Evolutionary conservation across 805 yeast genomes (phyloP), one percentile per base, ranked within the genome.

Genomic region (Wickerhamomyces strasburgensis): DNA sequence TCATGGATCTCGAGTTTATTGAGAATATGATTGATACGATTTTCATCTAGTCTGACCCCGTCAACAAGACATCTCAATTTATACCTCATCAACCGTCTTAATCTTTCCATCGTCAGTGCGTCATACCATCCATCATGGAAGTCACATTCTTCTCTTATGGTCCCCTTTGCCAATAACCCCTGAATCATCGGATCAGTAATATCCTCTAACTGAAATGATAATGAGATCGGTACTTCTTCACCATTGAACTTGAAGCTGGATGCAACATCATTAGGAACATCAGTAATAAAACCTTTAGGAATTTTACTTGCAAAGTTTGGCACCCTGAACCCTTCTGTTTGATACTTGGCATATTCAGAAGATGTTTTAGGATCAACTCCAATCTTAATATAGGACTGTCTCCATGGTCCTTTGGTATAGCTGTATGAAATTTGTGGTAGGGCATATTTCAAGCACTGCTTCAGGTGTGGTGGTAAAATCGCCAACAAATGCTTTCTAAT

Each of bases 321-420:
- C 17, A 47, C 42, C 36, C 52, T 72, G 62, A 89, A 93, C 38
- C 84, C 80, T 59, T 89, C 97, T 15, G 89, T 81, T 61, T 93
- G 98, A 55, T 77, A 87, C 24, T 58, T 60, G 41, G 84, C 80
- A 48, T 68, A 80, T 10, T 64, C 55, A 1, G 61, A 50, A 32
- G 81, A 77, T 2, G 60, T 49, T 29, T 73, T 64, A 0, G 98
- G 97, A 59, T 90, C 85, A 27, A 79, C 68, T 1, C 96, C 97
- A 47, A 79, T 77, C 46, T 66, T 73, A 31, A 88, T 78, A 56
- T 82, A 87, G 9, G 93, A 76, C 42, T 86, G 87, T 49, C 98
- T 72, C 95, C 96, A 93, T 0, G 98, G 98, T 0, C 98, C 98
- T 52, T 83, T 84, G 26, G 83, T 77, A 56, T 79, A 84, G 29